Evolutionary conservation across 2,329 filamentous ascomycete species (phyloP).

Genomic region (Cercospora sp.): DNA sequence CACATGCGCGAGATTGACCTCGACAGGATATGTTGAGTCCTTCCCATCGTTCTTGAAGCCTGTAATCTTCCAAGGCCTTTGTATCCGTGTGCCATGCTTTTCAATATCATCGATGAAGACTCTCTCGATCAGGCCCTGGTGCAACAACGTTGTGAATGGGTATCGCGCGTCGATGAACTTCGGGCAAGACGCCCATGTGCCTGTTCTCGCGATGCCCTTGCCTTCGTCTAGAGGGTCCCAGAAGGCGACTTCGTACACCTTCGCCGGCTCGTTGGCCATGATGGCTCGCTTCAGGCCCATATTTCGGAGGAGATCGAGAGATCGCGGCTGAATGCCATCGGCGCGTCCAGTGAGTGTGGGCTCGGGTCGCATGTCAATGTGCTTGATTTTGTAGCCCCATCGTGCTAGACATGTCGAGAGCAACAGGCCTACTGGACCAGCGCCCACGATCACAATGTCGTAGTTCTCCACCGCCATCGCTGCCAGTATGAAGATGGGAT

Average conservation of each 20-base stretch:
- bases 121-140: constrained; percentile 63
- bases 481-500: background rate
- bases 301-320: constrained; percentile 81
- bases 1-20: constrained; percentile 74
- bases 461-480: constrained; percentile 50
- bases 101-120: constrained; percentile 63
- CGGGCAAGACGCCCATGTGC: constrained; percentile 83
- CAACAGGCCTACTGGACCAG: constrained; percentile 84
- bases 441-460: constrained; percentile 80
- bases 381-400: constrained; percentile 94
- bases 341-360: constrained; percentile 84
- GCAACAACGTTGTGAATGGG: constrained; percentile 63
- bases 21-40: constrained; percentile 73
- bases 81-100: constrained; percentile 58
- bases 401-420: constrained; percentile 83
- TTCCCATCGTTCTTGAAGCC: constrained; percentile 62
- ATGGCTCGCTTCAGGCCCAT: constrained; percentile 86
- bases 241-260: constrained; percentile 73
- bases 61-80: constrained; percentile 63
- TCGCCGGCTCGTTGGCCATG: constrained; percentile 84
- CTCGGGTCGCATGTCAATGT: constrained; percentile 86
- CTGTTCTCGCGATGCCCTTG: constrained; percentile 60
- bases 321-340: constrained; percentile 88
- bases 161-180: constrained; percentile 71
- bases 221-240: constrained; percentile 59